Percentiles rank a stretch among this genome's conserved stretches.
These are phyloP conservation scores for Prunella vulgaris DNA, from an alignment of 257 asterid species.

Conservation along the genomic window DNA sequence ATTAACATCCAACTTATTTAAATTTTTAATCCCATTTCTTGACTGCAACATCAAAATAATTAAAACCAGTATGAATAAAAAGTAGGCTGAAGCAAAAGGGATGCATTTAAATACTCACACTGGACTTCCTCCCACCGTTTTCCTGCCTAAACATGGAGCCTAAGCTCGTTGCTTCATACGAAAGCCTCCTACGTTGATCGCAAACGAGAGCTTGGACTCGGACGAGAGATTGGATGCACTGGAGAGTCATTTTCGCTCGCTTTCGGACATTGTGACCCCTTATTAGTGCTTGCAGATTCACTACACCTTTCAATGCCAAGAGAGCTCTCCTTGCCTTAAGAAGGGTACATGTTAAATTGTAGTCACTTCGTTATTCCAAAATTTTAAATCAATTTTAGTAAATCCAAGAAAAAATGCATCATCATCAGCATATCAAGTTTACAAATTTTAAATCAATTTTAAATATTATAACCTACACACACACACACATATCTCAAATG, in stretches of 20 bases:
- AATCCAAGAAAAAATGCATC: background rate
- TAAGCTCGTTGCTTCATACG: constrained; percentile 39
- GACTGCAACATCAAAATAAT: constrained; percentile 32
- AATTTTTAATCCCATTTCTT: constrained; percentile 15
- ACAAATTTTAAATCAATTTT: no score
- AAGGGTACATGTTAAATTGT: background rate
- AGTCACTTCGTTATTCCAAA: no score
- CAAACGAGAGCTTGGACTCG: constrained; percentile 72
- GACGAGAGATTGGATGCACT: constrained; percentile 70
- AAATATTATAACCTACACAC: no score
- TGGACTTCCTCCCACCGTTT: constrained; percentile 18
- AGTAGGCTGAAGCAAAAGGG: background rate
- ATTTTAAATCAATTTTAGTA: background rate
- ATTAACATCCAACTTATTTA: constrained; percentile 20
- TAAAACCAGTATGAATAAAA: background rate
- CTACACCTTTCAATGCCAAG: constrained; percentile 69
- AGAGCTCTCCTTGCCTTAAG: constrained; percentile 80
- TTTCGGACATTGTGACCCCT: constrained; percentile 75
- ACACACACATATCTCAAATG: background rate
- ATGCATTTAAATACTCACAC: constrained; percentile 24
- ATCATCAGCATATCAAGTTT: no score
- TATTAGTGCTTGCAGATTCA: constrained; percentile 75
- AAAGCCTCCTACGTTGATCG: constrained; percentile 67
- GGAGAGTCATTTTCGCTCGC: constrained; percentile 75
- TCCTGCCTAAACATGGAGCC: constrained; percentile 17